A percentile compares a stretch with the other conserved stretches of the same genome.
These are phyloP conservation scores for Stevia rebaudiana DNA, from an alignment of 140 eudicot genomes.

Conservation along the genomic window DNA sequence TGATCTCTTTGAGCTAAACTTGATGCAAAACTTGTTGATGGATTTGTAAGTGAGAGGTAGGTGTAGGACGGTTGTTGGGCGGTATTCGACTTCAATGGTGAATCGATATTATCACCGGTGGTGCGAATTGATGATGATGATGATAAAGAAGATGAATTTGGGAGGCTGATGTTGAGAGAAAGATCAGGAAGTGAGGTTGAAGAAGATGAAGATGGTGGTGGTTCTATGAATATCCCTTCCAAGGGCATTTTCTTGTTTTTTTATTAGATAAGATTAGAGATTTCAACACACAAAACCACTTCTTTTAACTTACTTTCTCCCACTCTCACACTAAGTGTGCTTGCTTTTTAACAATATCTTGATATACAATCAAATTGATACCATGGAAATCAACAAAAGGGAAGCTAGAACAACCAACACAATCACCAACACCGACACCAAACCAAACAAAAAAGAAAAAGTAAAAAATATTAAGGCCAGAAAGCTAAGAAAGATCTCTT, in stretches of 20 bases:
- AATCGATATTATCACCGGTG: not conserved
- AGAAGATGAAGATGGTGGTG: slow-evolving; percentile 34
- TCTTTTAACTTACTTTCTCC: slow-evolving; percentile 29
- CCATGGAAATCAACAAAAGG: slow-evolving; percentile 32
- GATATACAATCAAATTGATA: slow-evolving; percentile 24
- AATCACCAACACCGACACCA: slow-evolving; percentile 30
- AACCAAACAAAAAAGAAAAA: slow-evolving; percentile 27
- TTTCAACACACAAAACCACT: slow-evolving; percentile 18
- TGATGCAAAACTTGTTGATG: slow-evolving; percentile 28
- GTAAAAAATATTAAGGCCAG: slow-evolving; percentile 22
- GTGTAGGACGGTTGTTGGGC: slow-evolving; percentile 26
- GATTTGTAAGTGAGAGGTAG: slow-evolving; percentile 62
- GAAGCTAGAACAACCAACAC: slow-evolving; percentile 25
- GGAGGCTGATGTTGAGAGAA: slow-evolving; percentile 80
- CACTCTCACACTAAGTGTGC: slow-evolving; percentile 25
- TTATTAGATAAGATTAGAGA: slow-evolving; percentile 27
- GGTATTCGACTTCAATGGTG: slow-evolving; percentile 19
- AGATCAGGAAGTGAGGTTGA: slow-evolving; percentile 71
- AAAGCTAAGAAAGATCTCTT: slow-evolving; percentile 35
- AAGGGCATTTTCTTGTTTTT: slow-evolving; percentile 51
- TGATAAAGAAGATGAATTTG: slow-evolving; percentile 27
- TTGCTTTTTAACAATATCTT: slow-evolving; percentile 21
- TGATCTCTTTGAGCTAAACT: slow-evolving; percentile 26
- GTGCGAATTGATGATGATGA: slow-evolving; percentile 1
- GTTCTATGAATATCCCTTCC: slow-evolving; percentile 67